Base-by-base conservation (phyloP, 139 green algal genomes). In the Chlamydomonas schloesseri region DNA sequence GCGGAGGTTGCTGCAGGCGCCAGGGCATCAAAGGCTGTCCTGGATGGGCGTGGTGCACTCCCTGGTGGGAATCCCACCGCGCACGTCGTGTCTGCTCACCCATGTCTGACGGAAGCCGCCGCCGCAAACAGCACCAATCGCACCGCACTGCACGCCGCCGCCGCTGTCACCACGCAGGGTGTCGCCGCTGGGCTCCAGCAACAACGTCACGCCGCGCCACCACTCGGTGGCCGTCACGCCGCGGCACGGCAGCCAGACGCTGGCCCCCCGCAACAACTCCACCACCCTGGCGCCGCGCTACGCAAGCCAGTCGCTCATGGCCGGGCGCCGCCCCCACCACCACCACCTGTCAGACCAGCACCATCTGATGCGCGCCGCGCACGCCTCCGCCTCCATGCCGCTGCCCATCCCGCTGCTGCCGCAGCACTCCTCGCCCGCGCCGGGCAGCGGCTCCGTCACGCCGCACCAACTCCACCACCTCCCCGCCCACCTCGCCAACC, bases 111-210 rank as follows among this genome's bases (percentile, higher is more conserved):
- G n/a, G n/a, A n/a, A n/a, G n/a, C n/a, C n/a, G n/a, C n/a, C n/a
- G n/a, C n/a, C n/a, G n/a, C n/a, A n/a, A n/a, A 29, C 33, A 28
- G 14, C 18, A 58, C 15, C 36, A 21, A 36, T 0, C 28, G 50
- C 5, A 29, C n/a, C n/a, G n/a, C n/a, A 11, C 46, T 69, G 26
- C 26, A 34, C 2, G 62, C 62, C 6, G 62, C 62, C 24, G 23
- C 62, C 2, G 23, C 13, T 2, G 62, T 6, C 2, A 69, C 42
- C 42, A 50, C 42, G 42, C 42, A 74, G 79, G 67, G 67, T 85
- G 23, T 85, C 79, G 26, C 67, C 79, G 0, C 50, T 84, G 78
- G 78, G 78, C 21, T 84, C 78, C 15, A 83, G 77, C 37, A 50
- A 46, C 34, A 31, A 36, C 29, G 9, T 75, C 4, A 47, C 64